A percentile compares a stretch with the other conserved stretches of the same genome.
Conservation (phyloP, 345 rosid species). For the Ceriops tagal region DNA sequence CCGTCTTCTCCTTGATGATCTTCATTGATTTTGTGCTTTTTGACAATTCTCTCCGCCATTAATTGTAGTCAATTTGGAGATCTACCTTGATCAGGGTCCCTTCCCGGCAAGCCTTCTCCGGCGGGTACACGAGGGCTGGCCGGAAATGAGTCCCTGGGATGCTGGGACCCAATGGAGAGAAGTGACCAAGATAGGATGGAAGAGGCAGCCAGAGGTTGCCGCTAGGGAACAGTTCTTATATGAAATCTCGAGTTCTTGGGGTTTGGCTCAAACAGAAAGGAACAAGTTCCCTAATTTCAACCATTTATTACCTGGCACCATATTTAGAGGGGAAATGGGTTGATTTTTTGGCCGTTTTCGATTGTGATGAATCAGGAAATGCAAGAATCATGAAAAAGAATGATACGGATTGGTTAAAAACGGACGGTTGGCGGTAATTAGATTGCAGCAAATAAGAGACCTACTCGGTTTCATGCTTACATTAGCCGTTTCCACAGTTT, state of each 20-base stretch:
- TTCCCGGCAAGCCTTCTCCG: not conserved
- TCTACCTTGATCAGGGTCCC: too few relatives aligned
- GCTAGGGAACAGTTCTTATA: not conserved
- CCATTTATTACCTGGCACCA: conserved; percentile 1
- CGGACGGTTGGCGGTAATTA: too few relatives aligned
- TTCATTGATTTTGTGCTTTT: not conserved
- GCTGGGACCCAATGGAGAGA: not conserved
- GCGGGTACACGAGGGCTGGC: not conserved
- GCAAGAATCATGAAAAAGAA: too few relatives aligned
- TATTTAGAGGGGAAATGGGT: not conserved
- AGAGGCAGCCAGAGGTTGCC: too few relatives aligned
- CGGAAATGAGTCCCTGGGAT: not conserved
- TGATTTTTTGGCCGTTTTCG: too few relatives aligned
- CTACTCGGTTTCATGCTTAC: too few relatives aligned
- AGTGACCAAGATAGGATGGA: not conserved
- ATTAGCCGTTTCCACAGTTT: too few relatives aligned
- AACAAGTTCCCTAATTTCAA: not conserved
- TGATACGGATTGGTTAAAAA: too few relatives aligned
- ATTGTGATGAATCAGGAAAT: too few relatives aligned
- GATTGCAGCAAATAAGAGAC: too few relatives aligned
- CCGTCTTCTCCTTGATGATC: not conserved
- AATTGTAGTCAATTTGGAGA: not conserved
- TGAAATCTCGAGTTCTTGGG: not conserved
- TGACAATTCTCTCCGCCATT: conserved; percentile 10
- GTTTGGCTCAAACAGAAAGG: not conserved